Evolutionary conservation across 2,329 filamentous ascomycete species (phyloP), one percentile per base, ranked within the genome.

Genomic region (Aspergillus floridensis): DNA sequence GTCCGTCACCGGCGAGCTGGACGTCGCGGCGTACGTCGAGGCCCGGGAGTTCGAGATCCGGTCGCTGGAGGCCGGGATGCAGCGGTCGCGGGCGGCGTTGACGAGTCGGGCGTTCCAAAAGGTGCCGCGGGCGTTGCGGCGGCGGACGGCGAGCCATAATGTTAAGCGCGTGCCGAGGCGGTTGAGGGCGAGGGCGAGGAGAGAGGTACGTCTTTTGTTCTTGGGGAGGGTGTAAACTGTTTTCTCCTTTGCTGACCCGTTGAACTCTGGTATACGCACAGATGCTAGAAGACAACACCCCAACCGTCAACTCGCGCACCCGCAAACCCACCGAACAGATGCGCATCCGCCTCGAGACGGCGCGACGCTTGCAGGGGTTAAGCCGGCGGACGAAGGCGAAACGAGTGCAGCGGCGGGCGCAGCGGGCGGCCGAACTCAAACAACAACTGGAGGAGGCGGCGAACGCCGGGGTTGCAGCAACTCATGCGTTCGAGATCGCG

Each of bases 61-160:
- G 59, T 89, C 93, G 1, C 80, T 98, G 50, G 90, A 96, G 72
- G 82, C 88, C 69, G 91, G 90, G 61, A 95, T 98, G 84, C 82
- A 84, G 57, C 86, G 85, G 38, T 89, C 91, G 50, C 93, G 90
- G 73, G 80, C 81, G 64, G 80, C 77, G 1, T 69, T 86, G 61
- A 81, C 84, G 48, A 87, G 86, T 59, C 84, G 93, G 54, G 93
- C 93, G 14, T 98, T 98, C 70, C 95, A 99, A 75, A 86, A 91
- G 66, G 90, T 99, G 5, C 95, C 95, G 1, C 86, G 92, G 66
- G 87, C 88, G 53, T 79, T 99, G 83, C 83, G 95, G 65, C 83
- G 95, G 64, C 84, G 95, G 67, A 96, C 93, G 0, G 95, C 93
- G 21, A 96, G 92, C 74, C 95, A 99, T 77, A 97, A 99, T 82